Evolutionary conservation across 768 basidiomycete genomes (phyloP).

Genomic region (Trametes cingulata): DNA sequence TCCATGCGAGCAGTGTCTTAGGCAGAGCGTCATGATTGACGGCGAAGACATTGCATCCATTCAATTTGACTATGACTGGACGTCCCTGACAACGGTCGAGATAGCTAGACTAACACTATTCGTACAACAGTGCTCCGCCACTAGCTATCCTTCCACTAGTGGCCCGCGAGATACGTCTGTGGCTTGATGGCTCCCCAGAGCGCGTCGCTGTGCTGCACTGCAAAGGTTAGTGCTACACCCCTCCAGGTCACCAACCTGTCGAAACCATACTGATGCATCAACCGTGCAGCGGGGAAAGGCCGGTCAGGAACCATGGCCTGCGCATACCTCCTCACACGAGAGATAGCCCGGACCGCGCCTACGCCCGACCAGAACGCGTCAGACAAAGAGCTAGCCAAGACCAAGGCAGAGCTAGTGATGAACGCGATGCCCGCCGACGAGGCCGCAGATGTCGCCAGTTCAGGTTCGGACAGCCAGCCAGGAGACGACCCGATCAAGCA

Average conservation of each 20-base stretch:
- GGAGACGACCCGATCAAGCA: conserved; percentile 23
- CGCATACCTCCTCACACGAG: conserved; percentile 70
- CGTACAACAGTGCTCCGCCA: conserved; percentile 63
- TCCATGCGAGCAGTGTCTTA: no score
- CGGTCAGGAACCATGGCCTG: conserved; percentile 87
- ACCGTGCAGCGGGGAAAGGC: conserved; percentile 67
- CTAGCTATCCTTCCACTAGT: conserved; percentile 71
- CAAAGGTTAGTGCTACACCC: conserved; percentile 60
- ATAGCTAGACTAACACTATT: not conserved
- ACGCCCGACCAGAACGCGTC: conserved; percentile 47
- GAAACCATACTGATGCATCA: conserved; percentile 7
- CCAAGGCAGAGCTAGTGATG: conserved; percentile 51
- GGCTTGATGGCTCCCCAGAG: conserved; percentile 65
- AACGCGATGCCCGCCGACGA: conserved; percentile 48
- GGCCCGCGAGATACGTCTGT: conserved; percentile 70
- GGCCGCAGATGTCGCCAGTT: conserved; percentile 16
- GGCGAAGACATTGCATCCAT: no score
- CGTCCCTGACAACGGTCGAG: not conserved
- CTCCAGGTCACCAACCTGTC: no score
- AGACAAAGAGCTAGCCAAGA: conserved; percentile 49
- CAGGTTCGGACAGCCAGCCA: conserved; percentile 1
- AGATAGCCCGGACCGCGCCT: conserved; percentile 48
- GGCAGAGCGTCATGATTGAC: no score
- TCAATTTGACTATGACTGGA: not conserved
- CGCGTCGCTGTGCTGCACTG: conserved; percentile 84